A percentile compares a stretch with the other conserved stretches of the same genome.
Evolutionary conservation across 164 flowering plant species (phyloP).

Genomic region (grape (Vitis vinifera)): DNA sequence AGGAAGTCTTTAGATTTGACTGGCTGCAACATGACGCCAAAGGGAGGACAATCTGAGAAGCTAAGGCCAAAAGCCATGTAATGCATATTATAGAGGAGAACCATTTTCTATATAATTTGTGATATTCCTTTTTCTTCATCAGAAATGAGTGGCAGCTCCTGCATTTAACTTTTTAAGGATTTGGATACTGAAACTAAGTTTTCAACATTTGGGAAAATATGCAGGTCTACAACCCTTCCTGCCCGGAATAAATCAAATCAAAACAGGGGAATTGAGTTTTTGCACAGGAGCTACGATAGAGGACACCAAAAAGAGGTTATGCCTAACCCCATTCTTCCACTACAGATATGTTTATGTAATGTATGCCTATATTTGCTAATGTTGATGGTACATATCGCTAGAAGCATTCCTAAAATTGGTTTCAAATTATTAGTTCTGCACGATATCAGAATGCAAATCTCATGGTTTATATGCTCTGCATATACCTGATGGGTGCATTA

Average conservation of each 20-base stretch:
- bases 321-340: not conserved
- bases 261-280: not conserved
- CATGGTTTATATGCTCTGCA: too few relatives aligned
- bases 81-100: not conserved
- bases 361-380: not conserved
- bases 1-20: not conserved
- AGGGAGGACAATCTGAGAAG: not conserved
- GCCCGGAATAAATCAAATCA: not conserved
- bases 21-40: not conserved
- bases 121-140: not conserved
- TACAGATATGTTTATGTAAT: not conserved
- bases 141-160: not conserved
- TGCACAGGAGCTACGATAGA: conserved; percentile 2
- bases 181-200: not conserved
- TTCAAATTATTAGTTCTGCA: not conserved
- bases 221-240: not conserved
- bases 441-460: not conserved
- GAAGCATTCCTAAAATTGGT: not conserved
- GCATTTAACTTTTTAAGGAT: not conserved
- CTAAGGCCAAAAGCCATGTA: not conserved
- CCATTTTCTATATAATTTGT: not conserved
- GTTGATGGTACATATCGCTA: not conserved
- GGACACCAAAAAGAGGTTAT: not conserved
- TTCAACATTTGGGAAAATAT: not conserved
- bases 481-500: too few relatives aligned